A percentile compares a stretch with the other conserved stretches of the same genome.
Conservation (phyloP, 306 rosid species). For the Rosa lucieae region DNA sequence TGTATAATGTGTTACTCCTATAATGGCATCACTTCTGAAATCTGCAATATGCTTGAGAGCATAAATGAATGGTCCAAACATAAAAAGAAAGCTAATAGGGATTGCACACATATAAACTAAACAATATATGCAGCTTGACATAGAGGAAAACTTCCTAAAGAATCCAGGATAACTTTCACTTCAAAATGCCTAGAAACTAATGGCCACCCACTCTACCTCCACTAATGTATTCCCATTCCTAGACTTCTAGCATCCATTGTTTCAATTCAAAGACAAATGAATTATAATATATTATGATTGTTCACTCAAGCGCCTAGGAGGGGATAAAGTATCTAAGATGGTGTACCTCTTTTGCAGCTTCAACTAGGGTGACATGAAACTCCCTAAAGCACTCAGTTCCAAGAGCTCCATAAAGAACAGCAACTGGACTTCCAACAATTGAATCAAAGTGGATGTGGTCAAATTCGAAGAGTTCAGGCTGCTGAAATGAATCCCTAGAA, state of each 20-base stretch:
- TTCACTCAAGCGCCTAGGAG: slow-evolving; percentile 5
- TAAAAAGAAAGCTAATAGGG: neutral
- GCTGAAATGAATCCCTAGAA: slow-evolving; percentile 56
- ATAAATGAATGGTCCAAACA: neutral
- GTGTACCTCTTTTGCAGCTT: slow-evolving; percentile 79
- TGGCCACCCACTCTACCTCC: neutral
- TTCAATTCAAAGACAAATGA: slow-evolving; percentile 13
- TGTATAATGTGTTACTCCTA: neutral
- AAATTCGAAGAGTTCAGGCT: slow-evolving; percentile 80
- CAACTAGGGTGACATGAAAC: slow-evolving; percentile 66
- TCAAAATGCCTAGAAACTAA: neutral
- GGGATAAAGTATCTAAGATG: slow-evolving; percentile 19
- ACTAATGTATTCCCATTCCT: neutral
- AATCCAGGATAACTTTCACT: neutral
- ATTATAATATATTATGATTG: neutral
- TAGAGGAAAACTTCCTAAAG: neutral
- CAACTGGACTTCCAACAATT: slow-evolving; percentile 59
- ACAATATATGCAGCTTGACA: slow-evolving; percentile 1
- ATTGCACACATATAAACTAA: neutral
- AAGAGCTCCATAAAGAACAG: slow-evolving; percentile 88
- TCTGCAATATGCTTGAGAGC: neutral
- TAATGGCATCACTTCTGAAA: neutral
- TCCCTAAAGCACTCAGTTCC: slow-evolving; percentile 83
- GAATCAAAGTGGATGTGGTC: slow-evolving; percentile 85
- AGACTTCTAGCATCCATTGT: slow-evolving; percentile 1